Percentiles rank a stretch among this genome's conserved stretches.
These are phyloP conservation scores for Pythium scleroteichum DNA, from an alignment of 352 stramenopile genomes.

Conservation along the genomic window DNA sequence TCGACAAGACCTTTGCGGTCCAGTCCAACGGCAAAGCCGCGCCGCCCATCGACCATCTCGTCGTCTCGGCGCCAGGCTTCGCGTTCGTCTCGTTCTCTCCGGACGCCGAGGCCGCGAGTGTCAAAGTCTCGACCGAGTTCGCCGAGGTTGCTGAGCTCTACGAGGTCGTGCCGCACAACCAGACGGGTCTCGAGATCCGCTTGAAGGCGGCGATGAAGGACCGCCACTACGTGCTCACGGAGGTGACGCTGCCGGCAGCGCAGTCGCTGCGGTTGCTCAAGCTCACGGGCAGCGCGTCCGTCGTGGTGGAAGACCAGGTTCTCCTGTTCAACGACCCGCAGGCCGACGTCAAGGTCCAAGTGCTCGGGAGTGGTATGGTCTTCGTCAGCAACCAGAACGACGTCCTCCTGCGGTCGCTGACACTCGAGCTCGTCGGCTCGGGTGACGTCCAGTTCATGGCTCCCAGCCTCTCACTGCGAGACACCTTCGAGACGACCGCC, in stretches of 20 bases:
- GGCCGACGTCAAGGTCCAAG: constrained; percentile 20
- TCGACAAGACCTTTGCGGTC: constrained; percentile 17
- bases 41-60: constrained; percentile 20
- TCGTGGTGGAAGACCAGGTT: constrained; percentile 34
- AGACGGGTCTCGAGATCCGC: constrained; percentile 26
- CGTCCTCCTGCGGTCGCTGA: constrained; percentile 26
- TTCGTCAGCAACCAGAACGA: constrained; percentile 19
- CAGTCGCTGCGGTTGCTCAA: constrained; percentile 17
- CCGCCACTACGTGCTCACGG: constrained; percentile 28
- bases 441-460: constrained; percentile 34
- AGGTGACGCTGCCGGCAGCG: constrained; percentile 31
- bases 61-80: constrained; percentile 28
- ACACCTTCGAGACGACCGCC: constrained; percentile 9
- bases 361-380: constrained; percentile 27
- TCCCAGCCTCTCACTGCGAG: constrained; percentile 14
- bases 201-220: not conserved
- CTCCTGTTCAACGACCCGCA: constrained; percentile 22
- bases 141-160: constrained; percentile 17
- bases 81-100: constrained; percentile 32
- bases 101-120: constrained; percentile 10
- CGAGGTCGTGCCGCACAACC: constrained; percentile 11
- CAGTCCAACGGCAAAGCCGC: not conserved
- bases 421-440: constrained; percentile 29
- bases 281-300: constrained; percentile 7
- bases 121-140: constrained; percentile 31